Base-by-base conservation (phyloP, 768 basidiomycete genomes). In the Xerocomellus intermedius region DNA sequence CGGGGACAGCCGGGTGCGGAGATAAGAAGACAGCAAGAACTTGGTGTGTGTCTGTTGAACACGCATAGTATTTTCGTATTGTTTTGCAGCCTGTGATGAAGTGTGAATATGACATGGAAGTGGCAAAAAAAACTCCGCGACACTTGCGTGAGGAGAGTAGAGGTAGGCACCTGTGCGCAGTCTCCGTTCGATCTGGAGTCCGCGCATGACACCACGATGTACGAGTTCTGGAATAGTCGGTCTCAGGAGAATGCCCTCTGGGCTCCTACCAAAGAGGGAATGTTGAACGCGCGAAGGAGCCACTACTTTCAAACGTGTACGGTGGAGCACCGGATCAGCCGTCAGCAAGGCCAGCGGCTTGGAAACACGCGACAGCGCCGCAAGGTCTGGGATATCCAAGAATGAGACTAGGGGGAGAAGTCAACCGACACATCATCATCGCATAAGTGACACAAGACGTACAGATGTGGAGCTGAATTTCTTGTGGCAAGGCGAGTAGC, bases 341-440 rank as follows among this genome's bases (percentile, higher is more conserved):
- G 85, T 79, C 48, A 89, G 73, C 8, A 63, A 64, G 8, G 77
- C 76, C 8, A 89, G 74, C 22, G 67, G 56, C 26, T 77, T 81
- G 48, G 74, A 78, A 26, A 79, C 74, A 51, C 73, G 77, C 8
- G 80, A 77, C 38, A 88, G 66, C 1, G 75, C 63, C 44, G 79
- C 79, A 43, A 89, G 78, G 64, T 91, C 89, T 0, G 89, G 88
- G 7, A 89, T 69, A 69, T 90, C 89, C 51, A 91, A 75, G 67
- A 81, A 90, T 1, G 84, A 83, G 42, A 87, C 87, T 89, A 53
- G 3, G 21, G 37, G 8, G 24, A 22, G 2, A 24, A 24, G 42
- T 63, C 50, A 56, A 21, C 13, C 21, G 50, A 42, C 17, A 36
- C 9, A 24, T 9, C n/a, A 24, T 14, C 0, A 17, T 28, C 8